phyloP scores from a whole-genome alignment of 768 basidiomycete species.

The Xerocomus potaroensis region DNA sequence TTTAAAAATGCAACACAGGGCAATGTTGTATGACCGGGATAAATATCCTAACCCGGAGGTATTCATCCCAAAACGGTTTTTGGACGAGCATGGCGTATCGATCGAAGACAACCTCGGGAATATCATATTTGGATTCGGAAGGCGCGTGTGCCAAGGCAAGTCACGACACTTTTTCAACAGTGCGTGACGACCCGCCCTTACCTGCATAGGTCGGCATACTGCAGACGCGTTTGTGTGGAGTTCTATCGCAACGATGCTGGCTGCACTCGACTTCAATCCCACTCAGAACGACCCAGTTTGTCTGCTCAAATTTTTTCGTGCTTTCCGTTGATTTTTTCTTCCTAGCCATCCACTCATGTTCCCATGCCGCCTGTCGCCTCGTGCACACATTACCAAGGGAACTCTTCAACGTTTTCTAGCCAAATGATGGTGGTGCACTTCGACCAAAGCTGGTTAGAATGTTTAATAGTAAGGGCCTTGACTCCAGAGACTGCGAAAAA shows the following conservation, averaged over 20 bases:
- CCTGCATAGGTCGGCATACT: neutral
- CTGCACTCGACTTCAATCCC: conserved; percentile 1
- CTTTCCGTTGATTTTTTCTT: neutral
- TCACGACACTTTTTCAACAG: too few relatives aligned
- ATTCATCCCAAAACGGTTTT: conserved; percentile 13
- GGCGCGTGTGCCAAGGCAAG: conserved; percentile 7
- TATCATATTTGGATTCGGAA: conserved; percentile 8
- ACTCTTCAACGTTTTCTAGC: neutral
- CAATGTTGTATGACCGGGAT: conserved; percentile 6
- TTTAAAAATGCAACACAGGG: conserved; percentile 1
- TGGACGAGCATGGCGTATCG: conserved; percentile 1
- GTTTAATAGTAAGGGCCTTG: too few relatives aligned
- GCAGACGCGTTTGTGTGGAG: conserved; percentile 7
- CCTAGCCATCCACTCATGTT: conserved; percentile 2
- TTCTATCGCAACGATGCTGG: conserved; percentile 6
- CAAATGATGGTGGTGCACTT: neutral
- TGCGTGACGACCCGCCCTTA: neutral
- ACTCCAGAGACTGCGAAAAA: too few relatives aligned
- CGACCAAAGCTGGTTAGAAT: too few relatives aligned
- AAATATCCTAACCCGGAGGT: conserved; percentile 8
- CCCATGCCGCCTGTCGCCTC: conserved; percentile 9
- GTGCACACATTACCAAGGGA: conserved; percentile 3
- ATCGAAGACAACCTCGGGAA: conserved; percentile 4
- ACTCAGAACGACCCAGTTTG: conserved; percentile 4
- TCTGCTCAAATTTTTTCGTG: neutral